A percentile compares a stretch with the other conserved stretches of the same genome.
phyloP scores from a whole-genome alignment of 768 basidiomycete species.

The Lactifluus subvellereus region DNA sequence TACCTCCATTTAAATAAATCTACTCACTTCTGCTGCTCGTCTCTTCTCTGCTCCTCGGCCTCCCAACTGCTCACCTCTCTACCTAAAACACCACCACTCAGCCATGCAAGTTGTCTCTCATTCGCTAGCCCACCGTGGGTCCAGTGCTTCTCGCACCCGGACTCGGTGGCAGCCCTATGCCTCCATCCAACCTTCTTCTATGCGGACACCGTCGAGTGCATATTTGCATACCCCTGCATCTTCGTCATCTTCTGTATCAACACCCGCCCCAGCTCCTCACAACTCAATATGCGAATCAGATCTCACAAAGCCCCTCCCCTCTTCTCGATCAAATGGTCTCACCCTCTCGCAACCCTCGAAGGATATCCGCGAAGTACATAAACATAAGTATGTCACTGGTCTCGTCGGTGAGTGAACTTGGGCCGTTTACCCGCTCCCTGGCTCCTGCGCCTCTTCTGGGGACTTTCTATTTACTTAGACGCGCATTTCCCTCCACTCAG shows the following conservation, averaged over 20 bases:
- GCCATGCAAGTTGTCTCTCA: conserved; percentile 38
- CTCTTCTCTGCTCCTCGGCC: neutral
- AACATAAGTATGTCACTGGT: conserved; percentile 56
- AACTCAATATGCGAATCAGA: conserved; percentile 33
- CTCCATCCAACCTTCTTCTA: conserved; percentile 30
- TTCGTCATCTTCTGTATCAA: conserved; percentile 24
- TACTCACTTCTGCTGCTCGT: neutral
- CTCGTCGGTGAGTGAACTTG: conserved; percentile 55
- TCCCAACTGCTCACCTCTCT: conserved; percentile 15
- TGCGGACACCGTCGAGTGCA: conserved; percentile 35
- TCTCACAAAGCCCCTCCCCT: conserved; percentile 24
- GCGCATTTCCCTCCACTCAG: conserved; percentile 33
- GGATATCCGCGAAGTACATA: conserved; percentile 43
- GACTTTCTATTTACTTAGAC: conserved; percentile 12
- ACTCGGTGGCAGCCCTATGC: conserved; percentile 81
- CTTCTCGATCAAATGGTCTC: conserved; percentile 32
- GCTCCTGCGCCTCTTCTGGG: conserved; percentile 5
- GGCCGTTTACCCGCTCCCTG: conserved; percentile 10
- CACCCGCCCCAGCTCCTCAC: conserved; percentile 17
- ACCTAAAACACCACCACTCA: conserved; percentile 12
- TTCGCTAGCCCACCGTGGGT: conserved; percentile 64
- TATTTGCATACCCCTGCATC: conserved; percentile 27
- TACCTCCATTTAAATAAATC: conserved; percentile 20
- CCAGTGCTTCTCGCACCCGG: conserved; percentile 55
- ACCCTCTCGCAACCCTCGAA: conserved; percentile 28